Evolutionary conservation across 2,329 filamentous ascomycete species (phyloP), one percentile per base, ranked within the genome.

Genomic region (Alternaria sp.): DNA sequence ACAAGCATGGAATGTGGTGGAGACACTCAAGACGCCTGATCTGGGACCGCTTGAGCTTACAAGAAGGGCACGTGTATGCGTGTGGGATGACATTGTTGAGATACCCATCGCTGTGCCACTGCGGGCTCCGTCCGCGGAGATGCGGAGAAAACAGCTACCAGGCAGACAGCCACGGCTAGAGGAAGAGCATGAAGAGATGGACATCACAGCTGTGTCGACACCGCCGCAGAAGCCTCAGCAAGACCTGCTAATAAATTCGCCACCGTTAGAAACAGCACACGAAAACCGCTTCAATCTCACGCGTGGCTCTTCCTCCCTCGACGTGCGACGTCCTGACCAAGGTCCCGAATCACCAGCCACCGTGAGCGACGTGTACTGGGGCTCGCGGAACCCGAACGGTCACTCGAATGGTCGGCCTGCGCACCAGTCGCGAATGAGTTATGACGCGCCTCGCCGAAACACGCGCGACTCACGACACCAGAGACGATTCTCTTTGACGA

Each of bases 1-100:
- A 10, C 95, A 99, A 75, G 95, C 95, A 0, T 99, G 95, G 93
- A 99, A 99, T 74, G 95, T 99, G 0, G 95, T 99, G 4, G 95
- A 99, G 80, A 97, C 95, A 0, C 84, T 99, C 61, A 99, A 99
- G 77, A 91, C 91, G 17, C 83, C 87, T 0, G 95, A 98, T 72
- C 94, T 98, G 73, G 95, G 95, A 0, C 95, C 95, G 0, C 82
- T 99, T 17, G 95, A 98, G 79, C 85, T 99, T 52, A 98, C 95
- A 4, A 86, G 95, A 63, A 86, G 95, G 66, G 90, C 92, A 48
- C 88, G 94, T 69, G 94, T 99, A 17, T 97, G 93, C 70, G 94
- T 99, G 11, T 99, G 95, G 95, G 95, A 99, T 72, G 95, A 99
- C 73, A 82, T 98, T 23, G 95, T 99, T 23, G 95, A 99, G 71